Percentiles rank a stretch among this genome's conserved stretches.
Evolutionary conservation across 2,329 filamentous ascomycete genomes (phyloP).

Genomic region (Gnomoniopsis sp.): DNA sequence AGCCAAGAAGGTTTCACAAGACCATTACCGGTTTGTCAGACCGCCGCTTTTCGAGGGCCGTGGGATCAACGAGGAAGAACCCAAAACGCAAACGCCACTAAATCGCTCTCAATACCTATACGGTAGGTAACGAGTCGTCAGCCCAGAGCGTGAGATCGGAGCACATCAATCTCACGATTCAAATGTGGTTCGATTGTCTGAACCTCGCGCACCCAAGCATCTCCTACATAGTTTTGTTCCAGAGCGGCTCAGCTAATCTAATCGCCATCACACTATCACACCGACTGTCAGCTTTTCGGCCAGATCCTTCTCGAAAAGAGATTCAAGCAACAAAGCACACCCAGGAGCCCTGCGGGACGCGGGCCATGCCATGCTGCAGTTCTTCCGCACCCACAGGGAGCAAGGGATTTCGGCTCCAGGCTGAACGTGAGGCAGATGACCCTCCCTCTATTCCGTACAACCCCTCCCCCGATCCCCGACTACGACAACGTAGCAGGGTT

Average conservation of each 20-base stretch:
- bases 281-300: conserved; percentile 13
- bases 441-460: background rate
- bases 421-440: conserved; percentile 4
- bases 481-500: background rate
- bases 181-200: background rate
- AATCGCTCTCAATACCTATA: background rate
- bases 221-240: background rate
- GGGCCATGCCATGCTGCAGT: conserved; percentile 6
- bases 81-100: background rate
- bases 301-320: conserved; percentile 12
- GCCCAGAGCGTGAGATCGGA: background rate
- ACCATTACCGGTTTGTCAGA: background rate
- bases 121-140: background rate
- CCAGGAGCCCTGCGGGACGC: background rate
- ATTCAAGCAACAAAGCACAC: conserved; percentile 1
- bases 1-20: background rate
- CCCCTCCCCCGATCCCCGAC: background rate
- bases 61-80: background rate
- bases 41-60: background rate
- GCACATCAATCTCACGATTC: background rate
- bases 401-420: conserved; percentile 13
- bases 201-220: background rate
- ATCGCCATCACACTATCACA: conserved; percentile 17
- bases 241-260: conserved; percentile 1
- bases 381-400: conserved; percentile 6